phyloP scores from a whole-genome alignment of 208 protist genomes.

The Trypanosoma theileri region DNA sequence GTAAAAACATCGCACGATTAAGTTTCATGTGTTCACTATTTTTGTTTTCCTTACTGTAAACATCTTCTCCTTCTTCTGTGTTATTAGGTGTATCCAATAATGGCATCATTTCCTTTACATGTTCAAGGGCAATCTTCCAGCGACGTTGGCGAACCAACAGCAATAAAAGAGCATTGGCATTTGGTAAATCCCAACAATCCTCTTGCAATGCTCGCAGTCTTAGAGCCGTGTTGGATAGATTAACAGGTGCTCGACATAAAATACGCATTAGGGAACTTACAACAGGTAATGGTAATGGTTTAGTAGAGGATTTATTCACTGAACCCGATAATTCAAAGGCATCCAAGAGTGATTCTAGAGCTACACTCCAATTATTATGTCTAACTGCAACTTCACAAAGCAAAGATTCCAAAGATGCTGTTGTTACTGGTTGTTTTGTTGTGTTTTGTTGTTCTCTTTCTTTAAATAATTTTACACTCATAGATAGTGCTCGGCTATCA shows the following conservation, averaged over 20 bases:
- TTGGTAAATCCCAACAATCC: conserved; percentile 38
- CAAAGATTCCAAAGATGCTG: conserved; percentile 17
- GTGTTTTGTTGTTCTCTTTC: neutral
- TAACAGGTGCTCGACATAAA: conserved; percentile 45
- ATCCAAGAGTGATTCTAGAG: conserved; percentile 33
- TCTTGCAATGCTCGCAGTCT: conserved; percentile 41
- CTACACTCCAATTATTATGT: conserved; percentile 54
- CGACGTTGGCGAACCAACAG: conserved; percentile 62
- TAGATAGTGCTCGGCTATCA: conserved; percentile 34
- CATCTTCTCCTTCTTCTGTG: neutral
- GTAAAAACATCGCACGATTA: conserved; percentile 41
- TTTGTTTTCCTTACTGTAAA: conserved; percentile 5
- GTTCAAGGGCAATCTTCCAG: conserved; percentile 52
- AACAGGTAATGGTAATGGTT: conserved; percentile 33
- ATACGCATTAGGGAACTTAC: conserved; percentile 41
- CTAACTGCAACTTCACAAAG: conserved; percentile 45
- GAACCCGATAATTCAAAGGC: conserved; percentile 19
- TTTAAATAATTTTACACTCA: conserved; percentile 27
- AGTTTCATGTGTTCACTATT: neutral
- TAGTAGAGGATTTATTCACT: neutral
- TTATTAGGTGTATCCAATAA: conserved; percentile 10
- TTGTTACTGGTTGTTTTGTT: neutral
- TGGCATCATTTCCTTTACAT: conserved; percentile 44
- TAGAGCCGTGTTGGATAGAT: conserved; percentile 73
- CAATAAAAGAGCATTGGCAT: conserved; percentile 42